Conservation (phyloP, 2,329 filamentous ascomycete genomes). For the Aspergillus ochraceus region DNA sequence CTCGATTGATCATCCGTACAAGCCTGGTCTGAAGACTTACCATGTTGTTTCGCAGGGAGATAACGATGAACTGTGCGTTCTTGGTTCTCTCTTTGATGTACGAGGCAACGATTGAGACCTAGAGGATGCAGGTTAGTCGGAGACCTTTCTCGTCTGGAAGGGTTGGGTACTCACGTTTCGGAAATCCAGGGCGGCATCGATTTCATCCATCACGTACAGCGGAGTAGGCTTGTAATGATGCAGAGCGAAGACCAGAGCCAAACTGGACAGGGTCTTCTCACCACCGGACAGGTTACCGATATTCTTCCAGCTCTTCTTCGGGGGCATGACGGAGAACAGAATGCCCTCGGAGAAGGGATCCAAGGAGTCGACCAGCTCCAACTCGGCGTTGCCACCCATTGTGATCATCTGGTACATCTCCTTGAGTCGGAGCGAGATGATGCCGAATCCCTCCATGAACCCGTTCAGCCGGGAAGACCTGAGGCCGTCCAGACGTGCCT, state of each 20-base stretch:
- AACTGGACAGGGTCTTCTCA: conserved; percentile 91
- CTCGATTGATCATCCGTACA: background rate
- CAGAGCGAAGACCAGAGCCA: conserved; percentile 95
- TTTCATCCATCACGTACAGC: conserved; percentile 99
- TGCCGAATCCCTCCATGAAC: conserved; percentile 97
- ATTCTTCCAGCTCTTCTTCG: conserved; percentile 99
- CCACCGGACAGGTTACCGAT: conserved; percentile 94
- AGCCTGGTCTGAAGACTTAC: conserved; percentile 25
- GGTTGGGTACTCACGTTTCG: conserved; percentile 71
- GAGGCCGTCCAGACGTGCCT: conserved; percentile 89
- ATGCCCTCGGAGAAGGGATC: conserved; percentile 98
- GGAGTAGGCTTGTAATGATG: conserved; percentile 98
- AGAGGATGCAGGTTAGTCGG: conserved; percentile 12
- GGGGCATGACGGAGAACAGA: conserved; percentile 96
- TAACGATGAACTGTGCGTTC: conserved; percentile 99
- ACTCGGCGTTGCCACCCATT: conserved; percentile 96
- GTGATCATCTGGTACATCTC: conserved; percentile 99
- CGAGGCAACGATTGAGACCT: conserved; percentile 96
- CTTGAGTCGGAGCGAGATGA: conserved; percentile 90
- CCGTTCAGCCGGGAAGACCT: conserved; percentile 87
- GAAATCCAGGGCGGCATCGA: conserved; percentile 96
- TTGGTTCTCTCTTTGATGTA: conserved; percentile 99
- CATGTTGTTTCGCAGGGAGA: conserved; percentile 98
- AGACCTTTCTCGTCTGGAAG: background rate
- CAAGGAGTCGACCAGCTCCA: conserved; percentile 92